Evolutionary conservation across 2,329 filamentous ascomycete species (phyloP).

Genomic region (Trichocomaceae sp.): DNA sequence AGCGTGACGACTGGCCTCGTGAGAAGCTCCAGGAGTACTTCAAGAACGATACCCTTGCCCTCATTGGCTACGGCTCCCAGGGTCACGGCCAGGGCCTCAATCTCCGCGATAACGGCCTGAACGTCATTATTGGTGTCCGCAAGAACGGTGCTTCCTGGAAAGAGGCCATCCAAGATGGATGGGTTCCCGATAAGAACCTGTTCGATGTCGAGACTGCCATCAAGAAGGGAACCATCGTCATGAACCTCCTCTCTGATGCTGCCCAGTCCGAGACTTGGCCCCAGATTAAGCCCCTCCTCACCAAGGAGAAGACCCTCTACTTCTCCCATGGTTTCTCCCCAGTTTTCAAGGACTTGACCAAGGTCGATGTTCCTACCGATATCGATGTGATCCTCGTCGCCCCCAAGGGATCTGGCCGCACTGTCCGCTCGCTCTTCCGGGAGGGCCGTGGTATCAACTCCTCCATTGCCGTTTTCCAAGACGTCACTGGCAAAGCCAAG

Average conservation of each 20-base stretch:
- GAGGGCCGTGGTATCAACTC: constrained; percentile 99
- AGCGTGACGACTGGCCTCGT: constrained; percentile 96
- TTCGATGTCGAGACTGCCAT: constrained; percentile 98
- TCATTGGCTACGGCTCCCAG: constrained; percentile 98
- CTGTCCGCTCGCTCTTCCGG: constrained; percentile 96
- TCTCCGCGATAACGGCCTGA: constrained; percentile 98
- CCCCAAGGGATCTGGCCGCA: constrained; percentile 97
- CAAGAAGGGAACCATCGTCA: constrained; percentile 84
- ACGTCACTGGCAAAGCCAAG: constrained; percentile 94
- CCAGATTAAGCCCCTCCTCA: constrained; percentile 92
- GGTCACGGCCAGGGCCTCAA: constrained; percentile 99
- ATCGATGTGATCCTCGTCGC: constrained; percentile 99
- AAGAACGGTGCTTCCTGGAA: constrained; percentile 99
- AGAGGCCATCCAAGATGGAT: constrained; percentile 93
- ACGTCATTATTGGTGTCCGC: constrained; percentile 97
- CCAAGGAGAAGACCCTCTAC: constrained; percentile 99
- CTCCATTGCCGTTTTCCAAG: constrained; percentile 96
- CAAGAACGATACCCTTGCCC: constrained; percentile 98
- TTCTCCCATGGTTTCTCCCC: constrained; percentile 99
- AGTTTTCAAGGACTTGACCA: constrained; percentile 99
- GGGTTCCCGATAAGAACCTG: constrained; percentile 96
- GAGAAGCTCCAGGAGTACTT: constrained; percentile 99
- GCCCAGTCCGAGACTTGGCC: constrained; percentile 99
- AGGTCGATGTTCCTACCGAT: constrained; percentile 91
- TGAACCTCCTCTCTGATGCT: constrained; percentile 98